Evolutionary conservation across 2,329 filamentous ascomycete species (phyloP), one percentile per base, ranked within the genome.

Genomic region (Fusarium siculi): DNA sequence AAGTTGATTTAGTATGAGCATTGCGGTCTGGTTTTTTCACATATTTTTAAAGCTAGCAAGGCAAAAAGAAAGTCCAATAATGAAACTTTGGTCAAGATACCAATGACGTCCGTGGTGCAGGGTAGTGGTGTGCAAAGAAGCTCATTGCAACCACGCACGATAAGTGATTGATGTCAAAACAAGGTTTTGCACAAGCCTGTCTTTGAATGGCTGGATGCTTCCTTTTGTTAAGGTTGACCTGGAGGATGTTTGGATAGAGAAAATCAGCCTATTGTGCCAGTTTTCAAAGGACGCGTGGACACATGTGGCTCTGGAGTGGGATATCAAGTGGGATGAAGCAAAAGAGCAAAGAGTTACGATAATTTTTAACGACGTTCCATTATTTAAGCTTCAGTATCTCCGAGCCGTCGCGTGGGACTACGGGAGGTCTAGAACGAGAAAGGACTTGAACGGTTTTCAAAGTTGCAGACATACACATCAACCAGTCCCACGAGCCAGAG

Each of bases 1-100:
- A 70, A 50, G 54, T 42, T 74, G 66, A 60, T 73, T 72, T 70
- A 30, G 10, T 30, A 76, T 67, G 65, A 76, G 70, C 74, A 76
- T 76, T 73, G 73, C 68, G 65, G 46, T 70, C 63, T 70, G 58
- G 46, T 63, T 66, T 58, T 63, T 40, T 59, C 59, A n/a, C 34
- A 44, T 46, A 21, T 50, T 42, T 62, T 68, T 42, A 18, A 54
- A 54, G 34, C 19, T 63, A 72, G 65, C 64, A 44, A 71, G 65
- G 49, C 64, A 66, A 59, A 66, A 65, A 61, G 54, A 68, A 70
- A 53, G 46, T 47, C 53, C 61, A 71, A 37, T 68, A 60, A 75
- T 53, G 50, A 73, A 52, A 36, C 18, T 55, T 58, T 40, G 55
- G 34, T n/a, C 44, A 68, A 43, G 32, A 40, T 6, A 47, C 44